These are phyloP conservation scores for Macrolepiota dolichaula DNA, from an alignment of 768 basidiomycete species.

Conservation along the genomic window DNA sequence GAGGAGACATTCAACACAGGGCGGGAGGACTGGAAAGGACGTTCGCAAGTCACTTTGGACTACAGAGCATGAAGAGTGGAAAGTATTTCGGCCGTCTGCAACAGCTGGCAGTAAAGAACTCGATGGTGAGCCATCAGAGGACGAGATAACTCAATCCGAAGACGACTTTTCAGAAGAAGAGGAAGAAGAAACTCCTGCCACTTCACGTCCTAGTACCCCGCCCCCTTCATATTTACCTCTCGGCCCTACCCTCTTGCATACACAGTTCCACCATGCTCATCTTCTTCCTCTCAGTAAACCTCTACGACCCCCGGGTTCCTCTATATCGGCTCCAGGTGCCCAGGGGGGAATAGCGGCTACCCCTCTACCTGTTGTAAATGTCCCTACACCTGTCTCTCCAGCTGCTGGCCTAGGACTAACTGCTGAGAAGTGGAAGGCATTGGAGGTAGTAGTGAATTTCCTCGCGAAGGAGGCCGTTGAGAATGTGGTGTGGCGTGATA, in stretches of 20 bases:
- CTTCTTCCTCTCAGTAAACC: slow-evolving; percentile 62
- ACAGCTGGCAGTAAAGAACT: slow-evolving; percentile 29
- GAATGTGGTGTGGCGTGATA: slow-evolving; percentile 65
- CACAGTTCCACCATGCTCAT: slow-evolving; percentile 61
- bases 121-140: slow-evolving; percentile 32
- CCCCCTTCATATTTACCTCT: slow-evolving; percentile 67
- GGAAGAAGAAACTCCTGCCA: slow-evolving; percentile 41
- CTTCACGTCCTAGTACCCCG: slow-evolving; percentile 64
- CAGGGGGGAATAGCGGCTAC: slow-evolving; percentile 30
- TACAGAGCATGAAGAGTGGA: slow-evolving; percentile 48
- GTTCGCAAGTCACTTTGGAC: slow-evolving; percentile 36
- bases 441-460: slow-evolving; percentile 64
- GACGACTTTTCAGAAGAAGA: slow-evolving; percentile 68
- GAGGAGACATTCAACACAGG: slow-evolving; percentile 49
- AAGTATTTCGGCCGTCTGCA: slow-evolving; percentile 25
- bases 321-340: slow-evolving; percentile 37
- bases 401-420: slow-evolving; percentile 63
- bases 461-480: slow-evolving; percentile 71
- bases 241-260: slow-evolving; percentile 65
- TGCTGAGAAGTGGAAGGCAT: slow-evolving; percentile 60
- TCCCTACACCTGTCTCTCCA: slow-evolving; percentile 84
- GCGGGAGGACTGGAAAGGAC: slow-evolving; percentile 25
- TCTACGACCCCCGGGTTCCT: slow-evolving; percentile 54
- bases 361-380: slow-evolving; percentile 34
- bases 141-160: slow-evolving; percentile 29